phyloP scores from a whole-genome alignment of 345 rosid genomes.

The Conringia planisiliqua region DNA sequence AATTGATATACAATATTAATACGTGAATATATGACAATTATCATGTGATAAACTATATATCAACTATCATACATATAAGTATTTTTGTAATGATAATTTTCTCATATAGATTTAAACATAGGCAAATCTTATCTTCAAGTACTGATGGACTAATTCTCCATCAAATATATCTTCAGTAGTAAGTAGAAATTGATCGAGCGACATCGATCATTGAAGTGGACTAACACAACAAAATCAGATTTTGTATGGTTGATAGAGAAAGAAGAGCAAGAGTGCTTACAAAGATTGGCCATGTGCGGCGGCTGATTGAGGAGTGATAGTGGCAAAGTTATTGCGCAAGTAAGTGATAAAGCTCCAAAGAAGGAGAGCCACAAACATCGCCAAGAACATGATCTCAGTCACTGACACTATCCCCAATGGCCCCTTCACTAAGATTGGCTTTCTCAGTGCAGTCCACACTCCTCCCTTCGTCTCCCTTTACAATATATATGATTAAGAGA shows the following conservation, averaged over 20 bases:
- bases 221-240: neutral
- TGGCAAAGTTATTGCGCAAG: slow-evolving; percentile 40
- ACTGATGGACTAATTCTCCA: neutral
- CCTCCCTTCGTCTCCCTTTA: slow-evolving; percentile 21
- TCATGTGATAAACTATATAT: neutral
- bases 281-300: slow-evolving; percentile 34
- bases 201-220: neutral
- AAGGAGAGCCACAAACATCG: slow-evolving; percentile 66
- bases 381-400: slow-evolving; percentile 54
- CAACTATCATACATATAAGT: neutral
- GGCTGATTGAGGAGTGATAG: slow-evolving; percentile 40
- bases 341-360: slow-evolving; percentile 55
- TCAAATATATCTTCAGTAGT: neutral
- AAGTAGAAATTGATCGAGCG: neutral
- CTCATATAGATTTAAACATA: neutral
- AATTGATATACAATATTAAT: neutral
- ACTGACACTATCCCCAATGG: slow-evolving; percentile 81
- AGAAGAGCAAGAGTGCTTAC: slow-evolving; percentile 38
- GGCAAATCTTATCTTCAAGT: neutral
- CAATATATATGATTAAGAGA: neutral
- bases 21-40: neutral
- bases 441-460: slow-evolving; percentile 33
- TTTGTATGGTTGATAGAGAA: neutral
- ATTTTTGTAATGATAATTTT: too few species aligned
- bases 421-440: slow-evolving; percentile 69